These are phyloP conservation scores for Solanum peruvianum DNA, from an alignment of 257 asterid species.

Conservation along the genomic window DNA sequence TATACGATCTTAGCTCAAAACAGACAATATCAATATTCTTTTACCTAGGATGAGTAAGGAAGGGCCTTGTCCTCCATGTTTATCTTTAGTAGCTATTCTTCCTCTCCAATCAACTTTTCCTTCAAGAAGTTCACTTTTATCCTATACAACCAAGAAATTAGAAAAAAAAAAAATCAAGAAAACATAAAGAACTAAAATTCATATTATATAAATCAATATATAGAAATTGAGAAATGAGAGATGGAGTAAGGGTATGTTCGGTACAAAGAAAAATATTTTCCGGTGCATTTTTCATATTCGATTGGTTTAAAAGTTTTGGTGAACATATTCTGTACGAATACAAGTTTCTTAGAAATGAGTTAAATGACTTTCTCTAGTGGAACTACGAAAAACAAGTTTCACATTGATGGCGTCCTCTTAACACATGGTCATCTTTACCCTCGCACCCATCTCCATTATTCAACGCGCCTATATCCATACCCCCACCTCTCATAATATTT, in stretches of 20 bases:
- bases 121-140: slow-evolving; percentile 25
- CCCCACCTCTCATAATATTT: not conserved
- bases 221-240: not conserved
- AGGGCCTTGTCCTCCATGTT: slow-evolving; percentile 47
- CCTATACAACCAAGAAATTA: slow-evolving; percentile 25
- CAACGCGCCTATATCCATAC: not conserved
- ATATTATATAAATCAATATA: not conserved
- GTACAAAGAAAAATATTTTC: not conserved
- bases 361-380: not conserved
- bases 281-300: not conserved
- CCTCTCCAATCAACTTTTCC: slow-evolving; percentile 84
- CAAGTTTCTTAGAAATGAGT: not conserved
- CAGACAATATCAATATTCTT: not conserved
- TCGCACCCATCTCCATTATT: not conserved
- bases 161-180: not conserved
- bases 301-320: not conserved
- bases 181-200: not conserved
- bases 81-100: slow-evolving; percentile 28
- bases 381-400: not conserved
- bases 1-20: not conserved
- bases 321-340: not conserved
- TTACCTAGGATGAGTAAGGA: slow-evolving; percentile 44
- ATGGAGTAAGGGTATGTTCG: not conserved
- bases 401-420: not conserved
- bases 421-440: not conserved